Percentiles rank a stretch among this genome's conserved stretches.
These are phyloP conservation scores for Paracorniculantispora psalliotae DNA, from an alignment of 2,329 filamentous ascomycete species.

Conservation along the genomic window DNA sequence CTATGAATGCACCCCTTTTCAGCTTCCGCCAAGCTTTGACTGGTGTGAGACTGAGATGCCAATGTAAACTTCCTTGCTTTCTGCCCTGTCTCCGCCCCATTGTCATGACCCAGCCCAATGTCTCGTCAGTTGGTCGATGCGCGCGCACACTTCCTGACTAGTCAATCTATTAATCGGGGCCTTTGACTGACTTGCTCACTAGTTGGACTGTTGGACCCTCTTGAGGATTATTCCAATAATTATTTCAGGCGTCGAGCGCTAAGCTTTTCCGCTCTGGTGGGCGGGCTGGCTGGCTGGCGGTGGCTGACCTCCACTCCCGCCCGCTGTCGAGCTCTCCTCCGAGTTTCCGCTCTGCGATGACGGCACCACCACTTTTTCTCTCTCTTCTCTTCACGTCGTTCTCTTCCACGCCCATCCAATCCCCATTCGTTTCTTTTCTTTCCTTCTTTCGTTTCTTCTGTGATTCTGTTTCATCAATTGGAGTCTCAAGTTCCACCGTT, in stretches of 20 bases:
- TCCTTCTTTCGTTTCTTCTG: neutral
- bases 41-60: no score
- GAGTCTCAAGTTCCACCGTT: neutral
- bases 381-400: neutral
- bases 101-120: no score
- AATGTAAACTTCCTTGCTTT: slow-evolving; percentile 1
- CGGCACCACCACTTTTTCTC: neutral
- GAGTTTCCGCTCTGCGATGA: neutral
- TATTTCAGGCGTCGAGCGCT: neutral
- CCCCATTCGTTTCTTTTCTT: neutral
- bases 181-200: no score
- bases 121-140: neutral
- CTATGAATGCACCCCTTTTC: no score
- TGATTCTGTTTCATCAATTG: neutral
- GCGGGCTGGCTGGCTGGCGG: no score
- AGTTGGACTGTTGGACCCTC: neutral
- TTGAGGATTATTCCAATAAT: neutral
- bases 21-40: neutral
- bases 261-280: neutral
- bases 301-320: neutral
- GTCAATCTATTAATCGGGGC: no score
- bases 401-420: neutral
- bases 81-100: no score
- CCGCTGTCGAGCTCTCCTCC: neutral
- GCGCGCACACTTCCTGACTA: no score